Evolutionary conservation across 257 asterid species (phyloP).

Genomic region (Linderniella brevidens): DNA sequence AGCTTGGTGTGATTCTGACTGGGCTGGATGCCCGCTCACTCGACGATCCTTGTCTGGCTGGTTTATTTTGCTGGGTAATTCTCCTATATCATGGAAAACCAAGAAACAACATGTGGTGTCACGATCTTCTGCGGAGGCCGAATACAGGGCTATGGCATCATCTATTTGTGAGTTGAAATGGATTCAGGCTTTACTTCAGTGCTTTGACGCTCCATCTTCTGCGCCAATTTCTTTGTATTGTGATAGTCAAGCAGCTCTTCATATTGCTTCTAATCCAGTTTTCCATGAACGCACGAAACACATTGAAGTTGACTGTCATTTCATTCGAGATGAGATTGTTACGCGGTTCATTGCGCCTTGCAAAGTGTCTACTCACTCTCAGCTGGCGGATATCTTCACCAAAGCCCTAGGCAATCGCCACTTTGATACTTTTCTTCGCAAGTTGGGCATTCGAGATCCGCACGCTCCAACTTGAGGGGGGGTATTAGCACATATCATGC

Average conservation of each 20-base stretch:
- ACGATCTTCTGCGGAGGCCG: neutral
- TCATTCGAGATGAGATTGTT: neutral
- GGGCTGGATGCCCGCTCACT: no score
- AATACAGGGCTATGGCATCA: constrained; percentile 1
- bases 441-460: constrained; percentile 2
- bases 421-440: neutral
- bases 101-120: neutral
- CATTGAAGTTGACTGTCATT: constrained; percentile 1
- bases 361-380: neutral
- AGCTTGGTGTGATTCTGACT: no score
- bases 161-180: neutral
- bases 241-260: neutral
- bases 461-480: constrained; percentile 8
- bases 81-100: neutral
- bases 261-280: neutral
- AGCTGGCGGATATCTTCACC: neutral
- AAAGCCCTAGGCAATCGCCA: neutral
- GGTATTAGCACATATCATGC: neutral
- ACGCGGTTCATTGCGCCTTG: neutral
- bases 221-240: no score
- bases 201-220: neutral
- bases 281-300: neutral
- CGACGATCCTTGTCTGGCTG: neutral
- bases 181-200: neutral
- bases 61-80: neutral